Evolutionary conservation across 768 basidiomycete genomes (phyloP).

Genomic region (Amanita rubescens): DNA sequence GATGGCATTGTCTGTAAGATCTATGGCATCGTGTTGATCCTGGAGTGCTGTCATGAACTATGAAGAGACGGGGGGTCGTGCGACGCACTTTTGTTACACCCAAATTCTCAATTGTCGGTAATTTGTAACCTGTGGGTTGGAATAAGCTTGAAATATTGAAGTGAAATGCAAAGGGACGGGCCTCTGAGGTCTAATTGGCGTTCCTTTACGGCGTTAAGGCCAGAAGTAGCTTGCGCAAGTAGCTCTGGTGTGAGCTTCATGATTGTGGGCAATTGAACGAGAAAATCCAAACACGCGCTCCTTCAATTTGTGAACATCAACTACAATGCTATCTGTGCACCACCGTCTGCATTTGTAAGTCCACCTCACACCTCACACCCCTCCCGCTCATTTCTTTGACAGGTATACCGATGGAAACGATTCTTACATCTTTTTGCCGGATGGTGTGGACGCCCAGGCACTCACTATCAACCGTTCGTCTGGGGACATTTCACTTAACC

Average conservation of each 20-base stretch:
- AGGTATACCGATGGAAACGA: constrained; percentile 69
- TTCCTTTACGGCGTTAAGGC: constrained; percentile 79
- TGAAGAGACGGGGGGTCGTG: constrained; percentile 11
- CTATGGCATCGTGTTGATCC: constrained; percentile 93
- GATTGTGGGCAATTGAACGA: constrained; percentile 19
- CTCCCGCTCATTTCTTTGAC: constrained; percentile 8
- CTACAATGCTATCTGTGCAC: constrained; percentile 58
- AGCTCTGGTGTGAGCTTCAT: constrained; percentile 96
- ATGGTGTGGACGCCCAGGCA: constrained; percentile 51
- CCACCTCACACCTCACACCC: constrained; percentile 7
- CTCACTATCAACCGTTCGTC: constrained; percentile 66
- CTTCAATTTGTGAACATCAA: constrained; percentile 23
- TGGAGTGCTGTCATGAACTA: constrained; percentile 23
- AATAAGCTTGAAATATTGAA: constrained; percentile 17
- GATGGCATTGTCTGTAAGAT: constrained; percentile 90
- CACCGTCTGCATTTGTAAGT: constrained; percentile 66
- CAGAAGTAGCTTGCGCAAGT: constrained; percentile 71
- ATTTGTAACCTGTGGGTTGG: constrained; percentile 69
- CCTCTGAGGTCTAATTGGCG: constrained; percentile 90
- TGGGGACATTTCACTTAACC: constrained; percentile 67
- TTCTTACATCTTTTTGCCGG: constrained; percentile 74
- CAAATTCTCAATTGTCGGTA: constrained; percentile 93
- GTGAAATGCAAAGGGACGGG: constrained; percentile 19
- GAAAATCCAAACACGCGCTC: constrained; percentile 18
- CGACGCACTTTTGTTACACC: constrained; percentile 77